Evolutionary conservation across 257 asterid species (phyloP), one percentile per base, ranked within the genome.

Genomic region (Nicotiana noctiflora): DNA sequence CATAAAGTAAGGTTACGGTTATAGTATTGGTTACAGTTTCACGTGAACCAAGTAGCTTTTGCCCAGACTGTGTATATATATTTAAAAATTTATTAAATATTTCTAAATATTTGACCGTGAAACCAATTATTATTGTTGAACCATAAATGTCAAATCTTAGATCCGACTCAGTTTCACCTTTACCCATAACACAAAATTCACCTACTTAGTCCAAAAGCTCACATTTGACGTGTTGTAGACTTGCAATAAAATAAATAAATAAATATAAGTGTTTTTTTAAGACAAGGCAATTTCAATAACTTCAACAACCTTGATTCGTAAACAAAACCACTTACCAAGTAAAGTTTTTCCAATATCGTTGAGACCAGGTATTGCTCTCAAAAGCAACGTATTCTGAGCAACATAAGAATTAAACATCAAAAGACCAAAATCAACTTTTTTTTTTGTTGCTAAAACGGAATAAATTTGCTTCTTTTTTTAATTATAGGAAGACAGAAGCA

Each of bases 351-450:
- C 98, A 81, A 93, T 85, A 44, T 91, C 94, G 65, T 92, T 93
- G 37, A 93, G 86, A 74, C 99, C 99, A 4, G 99, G 99, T 85
- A 95, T 87, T 32, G 99, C 97, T 74, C 92, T 93, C 96, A 95
- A 86, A 84, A 95, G 81, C 88, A 95, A 81, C 62, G 98, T 95
- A 86, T 95, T 95, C 99, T 95, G 95, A 25, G 66, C 31, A 31
- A 46, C 75, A 13, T 23, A 64, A 34, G 23, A 19, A 79, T 55
- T 37, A 29, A 53, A 9, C 66, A 34, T 65, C 6, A 53, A 5
- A 25, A 80, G 4, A 3, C 57, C 29, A 12, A 63, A 51, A 78
- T 56, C 25, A 59, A 63, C 61, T n/a, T n/a, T n/a, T n/a, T n/a
- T n/a, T n/a, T n/a, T n/a, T n/a, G n/a, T n/a, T n/a, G n/a, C n/a